A percentile compares a stretch with the other conserved stretches of the same genome.
These are phyloP conservation scores for Clonostachys byssicola DNA, from an alignment of 2,329 filamentous ascomycete species.

Conservation along the genomic window DNA sequence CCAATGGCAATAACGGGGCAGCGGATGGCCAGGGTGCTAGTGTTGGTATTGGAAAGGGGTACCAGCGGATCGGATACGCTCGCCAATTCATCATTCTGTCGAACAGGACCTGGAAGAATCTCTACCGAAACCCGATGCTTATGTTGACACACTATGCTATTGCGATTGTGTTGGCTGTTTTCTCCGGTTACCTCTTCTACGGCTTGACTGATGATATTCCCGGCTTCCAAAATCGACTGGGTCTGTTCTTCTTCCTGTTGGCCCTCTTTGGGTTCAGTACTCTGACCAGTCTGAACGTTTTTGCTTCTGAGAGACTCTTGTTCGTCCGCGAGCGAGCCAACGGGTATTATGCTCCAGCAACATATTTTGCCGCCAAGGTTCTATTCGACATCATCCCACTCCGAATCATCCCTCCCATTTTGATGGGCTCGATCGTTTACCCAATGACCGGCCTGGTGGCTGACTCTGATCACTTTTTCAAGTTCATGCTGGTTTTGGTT, in stretches of 20 bases:
- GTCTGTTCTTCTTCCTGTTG: constrained; percentile 95
- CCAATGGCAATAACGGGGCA: constrained; percentile 44
- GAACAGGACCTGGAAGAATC: constrained; percentile 88
- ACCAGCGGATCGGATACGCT: constrained; percentile 73
- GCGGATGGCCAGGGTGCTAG: constrained; percentile 34
- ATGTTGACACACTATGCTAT: constrained; percentile 99
- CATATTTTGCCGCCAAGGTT: constrained; percentile 95
- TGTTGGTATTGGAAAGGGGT: constrained; percentile 69
- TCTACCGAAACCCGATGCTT: constrained; percentile 95
- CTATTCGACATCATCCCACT: constrained; percentile 95
- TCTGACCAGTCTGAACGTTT: constrained; percentile 88
- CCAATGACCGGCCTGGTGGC: constrained; percentile 94
- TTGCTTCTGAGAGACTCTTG: constrained; percentile 82
- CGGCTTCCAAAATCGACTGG: constrained; percentile 95
- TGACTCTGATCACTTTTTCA: constrained; percentile 78
- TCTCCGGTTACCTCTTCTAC: constrained; percentile 94
- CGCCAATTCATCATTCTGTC: constrained; percentile 89
- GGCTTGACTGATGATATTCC: constrained; percentile 93
- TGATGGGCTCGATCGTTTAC: constrained; percentile 94
- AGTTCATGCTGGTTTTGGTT: constrained; percentile 86
- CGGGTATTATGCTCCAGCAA: constrained; percentile 90
- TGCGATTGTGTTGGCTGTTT: constrained; percentile 87
- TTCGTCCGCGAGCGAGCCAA: constrained; percentile 94
- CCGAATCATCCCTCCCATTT: constrained; percentile 88
- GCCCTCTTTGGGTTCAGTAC: constrained; percentile 97